Conservation (phyloP, 2,329 filamentous ascomycete species). For the Neoascochyta sp. region DNA sequence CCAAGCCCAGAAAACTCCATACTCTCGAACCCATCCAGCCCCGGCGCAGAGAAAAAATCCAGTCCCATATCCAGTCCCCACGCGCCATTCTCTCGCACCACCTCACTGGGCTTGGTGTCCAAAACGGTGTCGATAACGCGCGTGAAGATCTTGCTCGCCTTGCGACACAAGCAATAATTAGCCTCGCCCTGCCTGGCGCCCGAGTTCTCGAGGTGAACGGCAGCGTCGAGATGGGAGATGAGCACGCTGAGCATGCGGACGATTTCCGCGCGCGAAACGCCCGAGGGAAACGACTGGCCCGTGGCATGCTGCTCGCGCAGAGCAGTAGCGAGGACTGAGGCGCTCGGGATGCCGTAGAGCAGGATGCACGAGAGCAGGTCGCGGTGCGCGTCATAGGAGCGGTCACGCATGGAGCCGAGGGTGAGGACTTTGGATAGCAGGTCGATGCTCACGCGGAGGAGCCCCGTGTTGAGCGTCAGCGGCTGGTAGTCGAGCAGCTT, state of each 20-base stretch:
- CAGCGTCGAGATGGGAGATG: slow-evolving; percentile 38
- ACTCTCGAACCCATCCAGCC: slow-evolving; percentile 28
- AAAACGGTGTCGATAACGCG: slow-evolving; percentile 31
- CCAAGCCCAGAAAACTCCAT: slow-evolving; percentile 23
- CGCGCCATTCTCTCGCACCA: slow-evolving; percentile 11
- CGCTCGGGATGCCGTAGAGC: slow-evolving; percentile 29
- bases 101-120: slow-evolving; percentile 16
- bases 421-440: slow-evolving; percentile 27
- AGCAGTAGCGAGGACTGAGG: slow-evolving; percentile 27
- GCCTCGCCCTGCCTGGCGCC: slow-evolving; percentile 34
- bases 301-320: slow-evolving; percentile 27
- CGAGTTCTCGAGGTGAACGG: slow-evolving; percentile 24
- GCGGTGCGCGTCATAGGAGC: slow-evolving; percentile 30
- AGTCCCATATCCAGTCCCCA: slow-evolving; percentile 13
- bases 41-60: slow-evolving; percentile 22
- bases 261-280: slow-evolving; percentile 34
- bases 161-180: slow-evolving; percentile 34
- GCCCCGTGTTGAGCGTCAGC: slow-evolving; percentile 19
- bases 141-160: slow-evolving; percentile 28
- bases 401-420: slow-evolving; percentile 27
- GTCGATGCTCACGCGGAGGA: slow-evolving; percentile 26
- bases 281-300: slow-evolving; percentile 27
- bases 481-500: slow-evolving; percentile 28
- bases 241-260: slow-evolving; percentile 42
- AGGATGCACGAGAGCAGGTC: slow-evolving; percentile 29